phyloP scores from a whole-genome alignment of 2,329 filamentous ascomycete species.

The Aspergillus viridinutans region DNA sequence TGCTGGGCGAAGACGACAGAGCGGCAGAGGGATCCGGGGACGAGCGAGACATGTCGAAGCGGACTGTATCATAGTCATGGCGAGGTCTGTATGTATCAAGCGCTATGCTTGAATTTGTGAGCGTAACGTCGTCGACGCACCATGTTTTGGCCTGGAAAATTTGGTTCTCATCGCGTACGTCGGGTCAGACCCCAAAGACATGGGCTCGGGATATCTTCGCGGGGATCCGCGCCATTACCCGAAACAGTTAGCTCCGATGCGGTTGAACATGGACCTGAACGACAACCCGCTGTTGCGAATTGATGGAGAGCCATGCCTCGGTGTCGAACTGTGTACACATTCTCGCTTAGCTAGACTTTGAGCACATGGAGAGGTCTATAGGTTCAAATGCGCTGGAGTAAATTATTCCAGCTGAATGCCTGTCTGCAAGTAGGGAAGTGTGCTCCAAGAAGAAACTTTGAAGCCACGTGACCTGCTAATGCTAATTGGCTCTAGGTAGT shows the following conservation, averaged over 20 bases:
- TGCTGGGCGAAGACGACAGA: constrained; percentile 44
- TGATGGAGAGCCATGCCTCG: too few relatives aligned
- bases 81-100: neutral
- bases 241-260: neutral
- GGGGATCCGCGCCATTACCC: neutral
- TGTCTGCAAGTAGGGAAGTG: neutral
- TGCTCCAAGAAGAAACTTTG: too few relatives aligned
- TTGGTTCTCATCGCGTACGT: neutral
- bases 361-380: neutral
- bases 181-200: neutral
- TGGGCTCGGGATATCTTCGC: neutral
- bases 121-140: neutral
- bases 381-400: neutral
- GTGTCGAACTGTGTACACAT: neutral
- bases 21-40: constrained; percentile 42
- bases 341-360: neutral
- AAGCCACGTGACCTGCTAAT: too few relatives aligned
- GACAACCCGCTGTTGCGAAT: neutral
- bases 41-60: constrained; percentile 61
- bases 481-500: too few relatives aligned
- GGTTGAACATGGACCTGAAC: neutral
- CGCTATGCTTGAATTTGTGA: neutral
- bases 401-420: neutral
- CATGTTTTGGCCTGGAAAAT: neutral
- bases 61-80: constrained; percentile 12